These are phyloP conservation scores for Sechiopsis laciniata DNA, from an alignment of 306 rosid species.

Conservation along the genomic window DNA sequence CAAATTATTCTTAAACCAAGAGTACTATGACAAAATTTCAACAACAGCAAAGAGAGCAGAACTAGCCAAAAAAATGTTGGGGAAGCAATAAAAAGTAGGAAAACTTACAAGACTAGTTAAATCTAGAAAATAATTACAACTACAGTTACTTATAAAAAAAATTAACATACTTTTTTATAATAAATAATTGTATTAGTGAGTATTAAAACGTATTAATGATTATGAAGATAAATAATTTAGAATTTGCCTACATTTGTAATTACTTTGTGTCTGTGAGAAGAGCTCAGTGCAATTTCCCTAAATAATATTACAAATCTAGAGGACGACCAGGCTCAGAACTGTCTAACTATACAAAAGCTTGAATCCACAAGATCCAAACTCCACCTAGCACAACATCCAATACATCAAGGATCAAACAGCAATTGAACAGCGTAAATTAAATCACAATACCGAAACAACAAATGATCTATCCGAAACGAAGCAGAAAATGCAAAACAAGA, in stretches of 20 bases:
- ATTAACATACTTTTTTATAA: too few species aligned
- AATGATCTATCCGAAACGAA: constrained; percentile 6
- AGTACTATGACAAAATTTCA: constrained; percentile 4
- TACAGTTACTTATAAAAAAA: too few species aligned
- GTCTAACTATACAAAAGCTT: background rate
- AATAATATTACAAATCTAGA: background rate
- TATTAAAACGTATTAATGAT: too few species aligned
- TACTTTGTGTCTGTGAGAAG: too few species aligned
- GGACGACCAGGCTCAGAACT: background rate
- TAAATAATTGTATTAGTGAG: too few species aligned
- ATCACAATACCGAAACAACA: background rate
- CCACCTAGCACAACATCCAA: background rate
- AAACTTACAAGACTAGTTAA: too few species aligned
- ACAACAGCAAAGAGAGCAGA: background rate
- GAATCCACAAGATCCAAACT: constrained; percentile 20
- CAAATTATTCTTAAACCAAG: background rate
- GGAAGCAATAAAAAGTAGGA: background rate
- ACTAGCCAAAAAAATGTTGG: constrained; percentile 3
- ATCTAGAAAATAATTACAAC: too few species aligned
- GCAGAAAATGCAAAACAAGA: background rate
- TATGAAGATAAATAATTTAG: too few species aligned
- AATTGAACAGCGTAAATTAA: background rate
- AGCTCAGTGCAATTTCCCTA: too few species aligned
- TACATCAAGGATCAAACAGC: constrained; percentile 13
- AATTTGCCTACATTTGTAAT: too few species aligned